Evolutionary conservation across 768 basidiomycete species (phyloP).

Genomic region (Atractiella rhizophila): DNA sequence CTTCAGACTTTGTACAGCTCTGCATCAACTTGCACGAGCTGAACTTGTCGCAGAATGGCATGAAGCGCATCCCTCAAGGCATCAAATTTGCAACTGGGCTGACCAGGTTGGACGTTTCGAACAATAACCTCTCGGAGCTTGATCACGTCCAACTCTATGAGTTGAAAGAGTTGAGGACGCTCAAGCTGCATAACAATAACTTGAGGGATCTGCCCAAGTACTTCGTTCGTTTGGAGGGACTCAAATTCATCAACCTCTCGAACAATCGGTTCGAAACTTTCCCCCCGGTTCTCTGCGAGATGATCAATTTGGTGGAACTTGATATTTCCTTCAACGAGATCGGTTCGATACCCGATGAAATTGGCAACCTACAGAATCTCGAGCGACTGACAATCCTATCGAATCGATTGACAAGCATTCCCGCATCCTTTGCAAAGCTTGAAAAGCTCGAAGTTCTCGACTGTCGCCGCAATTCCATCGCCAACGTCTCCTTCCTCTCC

Average conservation of each 20-base stretch:
- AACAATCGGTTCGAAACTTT: conserved; percentile 73
- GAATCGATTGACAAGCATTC: conserved; percentile 51
- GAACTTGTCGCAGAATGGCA: conserved; percentile 65
- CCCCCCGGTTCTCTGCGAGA: conserved; percentile 46
- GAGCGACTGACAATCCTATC: conserved; percentile 58
- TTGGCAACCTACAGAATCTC: conserved; percentile 42
- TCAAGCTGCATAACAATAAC: conserved; percentile 73
- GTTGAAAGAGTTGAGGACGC: conserved; percentile 38
- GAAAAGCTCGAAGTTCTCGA: conserved; percentile 44
- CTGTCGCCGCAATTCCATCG: conserved; percentile 59
- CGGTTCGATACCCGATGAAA: conserved; percentile 48
- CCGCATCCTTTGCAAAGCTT: conserved; percentile 35
- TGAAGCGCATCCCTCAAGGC: conserved; percentile 72
- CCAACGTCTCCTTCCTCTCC: conserved; percentile 43
- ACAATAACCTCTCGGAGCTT: conserved; percentile 69
- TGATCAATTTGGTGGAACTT: conserved; percentile 50
- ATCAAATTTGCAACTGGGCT: conserved; percentile 50
- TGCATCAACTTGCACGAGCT: conserved; percentile 63
- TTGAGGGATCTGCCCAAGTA: conserved; percentile 64
- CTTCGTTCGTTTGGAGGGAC: conserved; percentile 44
- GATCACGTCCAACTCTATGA: conserved; percentile 61
- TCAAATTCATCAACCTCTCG: conserved; percentile 67
- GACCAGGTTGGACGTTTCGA: conserved; percentile 60
- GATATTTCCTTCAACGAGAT: conserved; percentile 90
- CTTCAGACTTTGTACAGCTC: conserved; percentile 80